These are phyloP conservation scores for Boletus barrowsii DNA, from an alignment of 768 basidiomycete genomes.

Conservation along the genomic window DNA sequence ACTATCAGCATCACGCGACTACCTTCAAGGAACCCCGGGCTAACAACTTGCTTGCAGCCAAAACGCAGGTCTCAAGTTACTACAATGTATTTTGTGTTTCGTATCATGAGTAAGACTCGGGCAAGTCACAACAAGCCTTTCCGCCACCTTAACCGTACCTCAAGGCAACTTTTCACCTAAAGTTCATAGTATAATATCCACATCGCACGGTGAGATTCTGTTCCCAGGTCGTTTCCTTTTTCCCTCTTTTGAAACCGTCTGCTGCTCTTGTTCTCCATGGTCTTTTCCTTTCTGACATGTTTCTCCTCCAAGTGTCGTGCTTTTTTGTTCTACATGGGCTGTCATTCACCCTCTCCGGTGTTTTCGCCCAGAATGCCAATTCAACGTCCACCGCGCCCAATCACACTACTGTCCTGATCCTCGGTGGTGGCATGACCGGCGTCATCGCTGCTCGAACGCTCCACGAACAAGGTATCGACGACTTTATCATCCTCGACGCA, in stretches of 20 bases:
- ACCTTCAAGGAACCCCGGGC: no score
- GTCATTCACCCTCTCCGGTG: background rate
- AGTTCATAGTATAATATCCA: background rate
- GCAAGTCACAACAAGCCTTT: no score
- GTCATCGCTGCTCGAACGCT: constrained; percentile 63
- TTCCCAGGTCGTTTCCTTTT: no score
- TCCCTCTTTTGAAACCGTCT: background rate
- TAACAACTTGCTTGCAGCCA: no score
- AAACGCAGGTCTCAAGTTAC: no score
- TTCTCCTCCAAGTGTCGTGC: background rate
- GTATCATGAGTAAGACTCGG: no score
- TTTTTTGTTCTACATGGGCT: constrained; percentile 4
- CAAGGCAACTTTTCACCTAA: background rate
- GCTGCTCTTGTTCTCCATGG: background rate
- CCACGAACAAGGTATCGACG: constrained; percentile 48
- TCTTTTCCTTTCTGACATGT: constrained; percentile 10
- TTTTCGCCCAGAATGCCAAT: constrained; percentile 13
- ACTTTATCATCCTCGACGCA: constrained; percentile 62
- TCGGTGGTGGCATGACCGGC: constrained; percentile 66
- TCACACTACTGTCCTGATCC: constrained; percentile 46
- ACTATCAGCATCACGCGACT: no score
- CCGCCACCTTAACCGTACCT: background rate
- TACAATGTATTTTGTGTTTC: no score
- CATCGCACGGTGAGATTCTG: background rate
- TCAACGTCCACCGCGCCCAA: constrained; percentile 5